Percentiles rank a stretch among this genome's conserved stretches.
phyloP scores from a whole-genome alignment of 306 rosid genomes.

The Psophocarpus tetragonolobus region DNA sequence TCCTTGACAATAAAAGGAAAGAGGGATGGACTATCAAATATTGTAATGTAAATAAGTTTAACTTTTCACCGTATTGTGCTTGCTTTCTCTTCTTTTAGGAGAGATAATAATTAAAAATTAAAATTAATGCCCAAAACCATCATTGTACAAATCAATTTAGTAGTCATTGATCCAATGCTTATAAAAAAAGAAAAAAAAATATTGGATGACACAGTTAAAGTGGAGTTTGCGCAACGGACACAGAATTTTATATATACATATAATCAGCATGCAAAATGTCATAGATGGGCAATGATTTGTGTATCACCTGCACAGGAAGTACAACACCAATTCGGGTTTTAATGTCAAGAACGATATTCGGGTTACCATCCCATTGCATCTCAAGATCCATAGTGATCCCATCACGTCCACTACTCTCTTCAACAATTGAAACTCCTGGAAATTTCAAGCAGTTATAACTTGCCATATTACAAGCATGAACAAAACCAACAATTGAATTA shows the following conservation, averaged over 20 bases:
- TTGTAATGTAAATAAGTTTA: not conserved
- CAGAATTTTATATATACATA: not conserved
- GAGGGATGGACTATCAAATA: not conserved
- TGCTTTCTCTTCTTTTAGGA: not conserved
- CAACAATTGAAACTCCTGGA: conserved; percentile 69
- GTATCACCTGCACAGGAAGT: conserved; percentile 83
- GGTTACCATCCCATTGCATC: conserved; percentile 97
- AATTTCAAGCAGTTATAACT: conserved; percentile 27
- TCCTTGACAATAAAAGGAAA: not conserved
- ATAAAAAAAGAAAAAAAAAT: not conserved
- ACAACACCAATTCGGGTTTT: conserved; percentile 76
- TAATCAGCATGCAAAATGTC: conserved; percentile 3
- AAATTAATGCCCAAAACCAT: not conserved
- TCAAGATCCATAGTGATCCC: conserved; percentile 87
- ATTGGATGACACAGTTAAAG: not conserved
- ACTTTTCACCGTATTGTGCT: not conserved
- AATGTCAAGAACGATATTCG: conserved; percentile 72
- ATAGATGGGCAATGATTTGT: conserved; percentile 4
- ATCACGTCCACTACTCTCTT: conserved; percentile 53
- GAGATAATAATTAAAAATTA: not conserved
- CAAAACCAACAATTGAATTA: conserved; percentile 23
- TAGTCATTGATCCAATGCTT: not conserved
- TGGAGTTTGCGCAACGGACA: not conserved
- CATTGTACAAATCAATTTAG: not conserved
- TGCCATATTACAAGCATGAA: conserved; percentile 6